Evolutionary conservation across 2,329 filamentous ascomycete species (phyloP).

Genomic region (Ophiostoma piceae): DNA sequence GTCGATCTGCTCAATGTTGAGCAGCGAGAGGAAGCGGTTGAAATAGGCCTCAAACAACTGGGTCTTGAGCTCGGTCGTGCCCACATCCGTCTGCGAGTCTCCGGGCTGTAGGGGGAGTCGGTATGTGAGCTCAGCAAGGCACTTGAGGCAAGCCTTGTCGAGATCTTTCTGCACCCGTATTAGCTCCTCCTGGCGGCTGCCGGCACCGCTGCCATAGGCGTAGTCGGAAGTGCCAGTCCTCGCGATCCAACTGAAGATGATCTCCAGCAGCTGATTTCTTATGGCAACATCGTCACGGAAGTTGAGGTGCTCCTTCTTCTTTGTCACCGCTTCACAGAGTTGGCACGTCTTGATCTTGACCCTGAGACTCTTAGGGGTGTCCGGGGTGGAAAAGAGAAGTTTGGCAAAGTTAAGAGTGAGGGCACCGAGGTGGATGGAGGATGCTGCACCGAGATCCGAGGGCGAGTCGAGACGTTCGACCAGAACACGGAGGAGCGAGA

Average conservation of each 20-base stretch:
- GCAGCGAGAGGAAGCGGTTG: constrained; percentile 60
- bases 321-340: constrained; percentile 59
- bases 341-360: constrained; percentile 67
- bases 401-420: constrained; percentile 62
- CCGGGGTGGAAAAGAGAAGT: constrained; percentile 55
- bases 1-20: constrained; percentile 54
- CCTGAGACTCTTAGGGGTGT: constrained; percentile 51
- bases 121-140: constrained; percentile 61
- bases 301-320: constrained; percentile 63
- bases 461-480: constrained; percentile 61
- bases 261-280: constrained; percentile 62
- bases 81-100: constrained; percentile 60
- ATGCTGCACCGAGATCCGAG: constrained; percentile 56
- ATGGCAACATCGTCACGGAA: constrained; percentile 64
- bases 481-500: constrained; percentile 57
- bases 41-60: constrained; percentile 69
- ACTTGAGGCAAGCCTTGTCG: constrained; percentile 59
- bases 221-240: constrained; percentile 38
- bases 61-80: constrained; percentile 62
- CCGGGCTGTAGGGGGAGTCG: constrained; percentile 61
- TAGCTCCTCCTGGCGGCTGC: constrained; percentile 51
- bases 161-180: constrained; percentile 58
- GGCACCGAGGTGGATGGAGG: constrained; percentile 59
- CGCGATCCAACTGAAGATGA: constrained; percentile 64
- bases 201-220: constrained; percentile 32